A percentile compares a stretch with the other conserved stretches of the same genome.
Conservation (phyloP, 495 filamentous ascomycete species). For the Aspergillus egyptiacus region DNA sequence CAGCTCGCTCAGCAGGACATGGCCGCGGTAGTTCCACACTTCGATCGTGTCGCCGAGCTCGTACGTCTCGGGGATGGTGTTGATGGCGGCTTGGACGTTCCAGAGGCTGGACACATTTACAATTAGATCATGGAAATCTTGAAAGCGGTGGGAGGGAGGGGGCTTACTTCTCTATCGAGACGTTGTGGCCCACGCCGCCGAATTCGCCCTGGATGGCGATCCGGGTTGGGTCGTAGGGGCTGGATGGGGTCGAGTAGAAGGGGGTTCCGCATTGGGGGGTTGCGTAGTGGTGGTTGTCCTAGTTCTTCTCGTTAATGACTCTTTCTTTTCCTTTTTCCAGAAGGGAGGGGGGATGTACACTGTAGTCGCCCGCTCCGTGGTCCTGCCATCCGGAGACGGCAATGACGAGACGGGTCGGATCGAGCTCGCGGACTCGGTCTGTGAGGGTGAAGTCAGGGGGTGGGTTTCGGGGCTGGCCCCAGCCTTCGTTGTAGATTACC, state of each 20-base stretch:
- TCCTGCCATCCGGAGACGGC: constrained; percentile 57
- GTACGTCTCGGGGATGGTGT: constrained; percentile 58
- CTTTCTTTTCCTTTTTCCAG: background rate
- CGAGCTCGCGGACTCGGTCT: constrained; percentile 44
- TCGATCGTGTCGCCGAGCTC: constrained; percentile 53
- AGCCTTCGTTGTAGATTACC: constrained; percentile 68
- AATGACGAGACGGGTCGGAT: constrained; percentile 57
- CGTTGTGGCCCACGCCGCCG: constrained; percentile 58
- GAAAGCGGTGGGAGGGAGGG: background rate
- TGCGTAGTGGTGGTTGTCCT: constrained; percentile 68
- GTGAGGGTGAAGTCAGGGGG: constrained; percentile 54
- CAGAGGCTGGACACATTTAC: constrained; percentile 39
- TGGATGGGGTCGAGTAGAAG: constrained; percentile 49
- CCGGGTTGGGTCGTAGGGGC: constrained; percentile 52
- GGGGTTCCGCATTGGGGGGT: constrained; percentile 65
- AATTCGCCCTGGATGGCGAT: constrained; percentile 67
- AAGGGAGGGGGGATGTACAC: constrained; percentile 21
- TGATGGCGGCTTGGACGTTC: constrained; percentile 51
- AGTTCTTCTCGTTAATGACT: constrained; percentile 3
- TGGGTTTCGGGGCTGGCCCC: constrained; percentile 50
- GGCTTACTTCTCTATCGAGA: constrained; percentile 46
- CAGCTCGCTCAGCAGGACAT: constrained; percentile 47
- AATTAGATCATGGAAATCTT: background rate
- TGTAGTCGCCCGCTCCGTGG: constrained; percentile 55
- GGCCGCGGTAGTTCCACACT: constrained; percentile 60